Conservation (phyloP, 805 yeast genomes). For the Wickerhamiella australiensis region DNA sequence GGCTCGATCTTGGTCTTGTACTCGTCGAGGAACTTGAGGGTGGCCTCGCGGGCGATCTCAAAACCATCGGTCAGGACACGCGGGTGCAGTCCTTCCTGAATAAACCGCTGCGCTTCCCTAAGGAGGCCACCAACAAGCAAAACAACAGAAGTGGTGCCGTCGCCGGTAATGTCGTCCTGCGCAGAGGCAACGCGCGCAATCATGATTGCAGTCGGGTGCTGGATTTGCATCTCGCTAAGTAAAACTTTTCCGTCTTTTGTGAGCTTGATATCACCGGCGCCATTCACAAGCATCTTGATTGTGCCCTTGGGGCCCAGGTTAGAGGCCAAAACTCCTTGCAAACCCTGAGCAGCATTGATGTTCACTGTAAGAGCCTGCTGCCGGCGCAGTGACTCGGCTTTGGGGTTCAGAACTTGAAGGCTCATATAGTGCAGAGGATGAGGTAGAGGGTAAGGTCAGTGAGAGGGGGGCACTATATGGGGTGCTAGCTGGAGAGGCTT, state of each 20-base stretch:
- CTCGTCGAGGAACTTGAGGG: slow-evolving; percentile 54
- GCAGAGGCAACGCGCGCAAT: slow-evolving; percentile 95
- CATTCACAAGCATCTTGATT: slow-evolving; percentile 89
- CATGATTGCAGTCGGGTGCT: slow-evolving; percentile 79
- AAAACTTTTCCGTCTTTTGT: slow-evolving; percentile 96
- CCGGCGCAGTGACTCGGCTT: slow-evolving; percentile 93
- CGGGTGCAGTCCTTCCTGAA: slow-evolving; percentile 92
- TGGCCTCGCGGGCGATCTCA: slow-evolving; percentile 71
- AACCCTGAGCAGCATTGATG: slow-evolving; percentile 91
- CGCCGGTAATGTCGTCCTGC: slow-evolving; percentile 98
- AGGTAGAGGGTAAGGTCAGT: not conserved
- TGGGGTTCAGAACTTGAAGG: slow-evolving; percentile 83
- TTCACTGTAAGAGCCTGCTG: slow-evolving; percentile 92
- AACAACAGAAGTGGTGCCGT: slow-evolving; percentile 94
- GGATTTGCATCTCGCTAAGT: slow-evolving; percentile 92
- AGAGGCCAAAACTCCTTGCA: slow-evolving; percentile 81
- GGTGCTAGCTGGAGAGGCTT: not conserved
- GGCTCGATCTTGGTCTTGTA: slow-evolving; percentile 47
- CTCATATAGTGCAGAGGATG: slow-evolving; percentile 21
- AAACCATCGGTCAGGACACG: slow-evolving; percentile 90
- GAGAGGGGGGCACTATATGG: not conserved
- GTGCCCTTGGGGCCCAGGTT: slow-evolving; percentile 97
- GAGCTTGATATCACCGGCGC: slow-evolving; percentile 87
- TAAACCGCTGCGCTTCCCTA: slow-evolving; percentile 86
- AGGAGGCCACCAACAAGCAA: slow-evolving; percentile 86